Percentiles rank a stretch among this genome's conserved stretches.
phyloP scores from a whole-genome alignment of 257 asterid species.

The Solanum infundibuliforme region DNA sequence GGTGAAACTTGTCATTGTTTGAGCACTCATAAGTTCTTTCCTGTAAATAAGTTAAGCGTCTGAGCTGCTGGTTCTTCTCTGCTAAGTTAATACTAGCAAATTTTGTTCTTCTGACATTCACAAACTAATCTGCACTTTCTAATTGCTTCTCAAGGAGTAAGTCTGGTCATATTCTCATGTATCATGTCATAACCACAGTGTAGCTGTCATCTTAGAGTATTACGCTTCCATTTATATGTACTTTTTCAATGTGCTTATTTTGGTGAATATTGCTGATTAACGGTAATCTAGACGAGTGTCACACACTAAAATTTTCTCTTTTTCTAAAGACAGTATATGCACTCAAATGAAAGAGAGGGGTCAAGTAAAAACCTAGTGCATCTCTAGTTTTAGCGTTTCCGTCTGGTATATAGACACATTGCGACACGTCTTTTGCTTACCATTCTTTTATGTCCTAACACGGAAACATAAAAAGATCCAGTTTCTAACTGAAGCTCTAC shows the following conservation, averaged over 20 bases:
- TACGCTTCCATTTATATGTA: neutral
- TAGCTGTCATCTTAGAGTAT: neutral
- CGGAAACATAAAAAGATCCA: neutral
- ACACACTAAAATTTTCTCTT: neutral
- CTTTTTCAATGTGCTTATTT: neutral
- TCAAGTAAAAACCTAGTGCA: neutral
- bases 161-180: neutral
- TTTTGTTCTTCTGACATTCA: neutral
- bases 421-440: neutral
- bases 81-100: neutral
- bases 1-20: neutral
- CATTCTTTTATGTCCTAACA: neutral
- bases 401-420: neutral
- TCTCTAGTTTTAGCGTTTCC: neutral
- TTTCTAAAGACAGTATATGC: neutral
- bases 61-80: neutral
- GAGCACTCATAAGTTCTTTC: neutral
- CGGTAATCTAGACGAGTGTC: neutral
- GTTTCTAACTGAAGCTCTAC: neutral
- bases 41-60: neutral
- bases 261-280: neutral
- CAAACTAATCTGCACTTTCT: neutral
- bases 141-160: neutral
- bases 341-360: neutral
- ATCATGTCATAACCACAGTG: neutral